Evolutionary conservation across 306 rosid species (phyloP).

Genomic region (Notholithocarpus densiflorus): DNA sequence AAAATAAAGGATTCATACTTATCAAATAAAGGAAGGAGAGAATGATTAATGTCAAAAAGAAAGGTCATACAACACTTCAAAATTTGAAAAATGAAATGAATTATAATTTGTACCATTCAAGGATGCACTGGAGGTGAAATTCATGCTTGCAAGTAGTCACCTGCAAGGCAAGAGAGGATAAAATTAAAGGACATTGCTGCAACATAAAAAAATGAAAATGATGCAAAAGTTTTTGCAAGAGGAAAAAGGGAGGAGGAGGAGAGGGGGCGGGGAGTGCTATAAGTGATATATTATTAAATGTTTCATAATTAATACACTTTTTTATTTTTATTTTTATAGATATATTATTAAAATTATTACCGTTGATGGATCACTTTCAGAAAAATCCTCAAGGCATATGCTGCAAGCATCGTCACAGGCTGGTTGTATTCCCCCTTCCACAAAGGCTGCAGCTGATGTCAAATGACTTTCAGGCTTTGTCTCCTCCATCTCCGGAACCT

Average conservation of each 20-base stretch:
- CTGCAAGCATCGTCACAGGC: slow-evolving; percentile 89
- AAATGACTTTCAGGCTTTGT: slow-evolving; percentile 45
- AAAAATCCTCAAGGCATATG: slow-evolving; percentile 94
- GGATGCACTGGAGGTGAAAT: slow-evolving; percentile 95
- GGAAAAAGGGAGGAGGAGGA: not conserved
- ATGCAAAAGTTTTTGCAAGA: not conserved
- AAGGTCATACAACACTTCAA: not conserved
- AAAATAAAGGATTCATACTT: not conserved
- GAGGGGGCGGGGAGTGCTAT: not conserved
- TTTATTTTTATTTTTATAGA: not conserved
- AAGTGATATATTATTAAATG: not conserved
- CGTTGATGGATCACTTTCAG: slow-evolving; percentile 73
- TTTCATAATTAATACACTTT: no score
- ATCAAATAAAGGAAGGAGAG: not conserved
- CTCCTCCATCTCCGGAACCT: slow-evolving; percentile 55
- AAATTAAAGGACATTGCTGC: slow-evolving; percentile 18
- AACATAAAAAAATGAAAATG: not conserved
- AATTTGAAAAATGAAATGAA: not conserved
- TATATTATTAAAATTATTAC: slow-evolving; percentile 32
- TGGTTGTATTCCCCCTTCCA: slow-evolving; percentile 93
- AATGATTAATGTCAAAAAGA: not conserved
- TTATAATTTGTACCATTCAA: slow-evolving; percentile 69
- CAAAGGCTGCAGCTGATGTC: slow-evolving; percentile 87
- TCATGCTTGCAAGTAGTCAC: slow-evolving; percentile 83
- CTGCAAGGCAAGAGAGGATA: slow-evolving; percentile 42